Conservation (phyloP, 257 asterid species). For the Jasminum sambac region DNA sequence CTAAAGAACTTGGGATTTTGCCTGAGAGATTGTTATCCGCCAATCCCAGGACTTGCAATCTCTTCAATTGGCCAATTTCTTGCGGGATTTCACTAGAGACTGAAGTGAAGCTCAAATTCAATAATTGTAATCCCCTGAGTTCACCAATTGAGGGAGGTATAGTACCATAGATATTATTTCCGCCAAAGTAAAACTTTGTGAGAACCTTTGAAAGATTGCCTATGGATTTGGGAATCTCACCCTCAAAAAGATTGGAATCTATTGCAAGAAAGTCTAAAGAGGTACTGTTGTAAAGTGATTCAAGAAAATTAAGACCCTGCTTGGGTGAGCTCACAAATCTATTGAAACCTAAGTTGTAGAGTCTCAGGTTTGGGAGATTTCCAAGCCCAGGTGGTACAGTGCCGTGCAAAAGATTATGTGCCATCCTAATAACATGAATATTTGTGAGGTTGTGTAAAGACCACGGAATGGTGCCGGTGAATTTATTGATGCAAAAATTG, state of each 20-base stretch:
- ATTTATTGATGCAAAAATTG: constrained; percentile 47
- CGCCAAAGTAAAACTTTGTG: constrained; percentile 42
- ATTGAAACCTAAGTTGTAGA: constrained; percentile 54
- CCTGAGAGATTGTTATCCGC: constrained; percentile 46
- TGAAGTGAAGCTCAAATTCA: constrained; percentile 32
- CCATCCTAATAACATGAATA: constrained; percentile 47
- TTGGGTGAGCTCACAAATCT: constrained; percentile 36
- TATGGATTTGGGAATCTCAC: constrained; percentile 50
- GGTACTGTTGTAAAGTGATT: constrained; percentile 42
- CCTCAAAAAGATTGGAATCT: constrained; percentile 48
- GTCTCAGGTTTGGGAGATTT: constrained; percentile 47
- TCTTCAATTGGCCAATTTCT: constrained; percentile 43
- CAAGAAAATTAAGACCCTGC: constrained; percentile 41
- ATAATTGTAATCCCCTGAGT: constrained; percentile 36
- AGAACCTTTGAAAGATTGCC: constrained; percentile 56
- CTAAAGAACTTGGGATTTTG: constrained; percentile 42
- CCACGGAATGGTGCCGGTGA: constrained; percentile 58
- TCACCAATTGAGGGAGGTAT: constrained; percentile 12
- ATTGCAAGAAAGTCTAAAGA: constrained; percentile 45
- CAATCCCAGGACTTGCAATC: constrained; percentile 35
- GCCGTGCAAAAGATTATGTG: constrained; percentile 52
- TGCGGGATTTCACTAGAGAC: constrained; percentile 54
- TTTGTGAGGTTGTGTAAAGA: constrained; percentile 62
- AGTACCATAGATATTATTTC: constrained; percentile 39
- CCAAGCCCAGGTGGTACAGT: constrained; percentile 61